These are phyloP conservation scores for Pichia norvegensis DNA, from an alignment of 1,139 yeast species.

Conservation along the genomic window DNA sequence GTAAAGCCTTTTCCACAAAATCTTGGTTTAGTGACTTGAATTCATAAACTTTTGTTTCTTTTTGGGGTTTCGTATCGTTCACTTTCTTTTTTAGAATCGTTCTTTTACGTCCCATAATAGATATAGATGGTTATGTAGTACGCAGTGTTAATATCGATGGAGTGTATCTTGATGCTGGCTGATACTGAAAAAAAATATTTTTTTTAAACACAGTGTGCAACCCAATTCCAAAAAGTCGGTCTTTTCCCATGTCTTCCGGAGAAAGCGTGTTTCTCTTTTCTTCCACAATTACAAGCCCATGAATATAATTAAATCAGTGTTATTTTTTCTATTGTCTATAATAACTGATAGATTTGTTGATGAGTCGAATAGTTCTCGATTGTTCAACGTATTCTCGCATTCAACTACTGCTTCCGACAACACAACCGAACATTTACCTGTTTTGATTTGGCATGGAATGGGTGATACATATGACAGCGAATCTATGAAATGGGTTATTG, in stretches of 20 bases:
- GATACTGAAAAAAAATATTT: too few relatives aligned
- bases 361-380: not conserved
- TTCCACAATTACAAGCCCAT: not conserved
- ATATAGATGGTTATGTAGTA: too few relatives aligned
- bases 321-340: not conserved
- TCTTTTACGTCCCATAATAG: constrained; percentile 3
- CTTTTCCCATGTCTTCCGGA: too few relatives aligned
- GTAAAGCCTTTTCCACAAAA: constrained; percentile 7
- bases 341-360: too few relatives aligned
- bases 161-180: too few relatives aligned
- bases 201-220: too few relatives aligned
- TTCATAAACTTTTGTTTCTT: constrained; percentile 6
- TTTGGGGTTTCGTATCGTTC: not conserved
- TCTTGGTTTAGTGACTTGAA: constrained; percentile 4
- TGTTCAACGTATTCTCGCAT: not conserved
- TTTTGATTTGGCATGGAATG: constrained; percentile 80
- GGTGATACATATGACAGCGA: constrained; percentile 68
- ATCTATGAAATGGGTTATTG: constrained; percentile 44
- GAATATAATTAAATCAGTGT: not conserved
- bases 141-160: too few relatives aligned
- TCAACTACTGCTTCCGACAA: not conserved
- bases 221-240: too few relatives aligned
- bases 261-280: too few relatives aligned
- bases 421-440: constrained; percentile 32
- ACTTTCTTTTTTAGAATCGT: constrained; percentile 8